Percentiles rank a stretch among this genome's conserved stretches.
phyloP scores from a whole-genome alignment of 1,284 basidiomycete species.

The Ustilago shanxiensis region DNA sequence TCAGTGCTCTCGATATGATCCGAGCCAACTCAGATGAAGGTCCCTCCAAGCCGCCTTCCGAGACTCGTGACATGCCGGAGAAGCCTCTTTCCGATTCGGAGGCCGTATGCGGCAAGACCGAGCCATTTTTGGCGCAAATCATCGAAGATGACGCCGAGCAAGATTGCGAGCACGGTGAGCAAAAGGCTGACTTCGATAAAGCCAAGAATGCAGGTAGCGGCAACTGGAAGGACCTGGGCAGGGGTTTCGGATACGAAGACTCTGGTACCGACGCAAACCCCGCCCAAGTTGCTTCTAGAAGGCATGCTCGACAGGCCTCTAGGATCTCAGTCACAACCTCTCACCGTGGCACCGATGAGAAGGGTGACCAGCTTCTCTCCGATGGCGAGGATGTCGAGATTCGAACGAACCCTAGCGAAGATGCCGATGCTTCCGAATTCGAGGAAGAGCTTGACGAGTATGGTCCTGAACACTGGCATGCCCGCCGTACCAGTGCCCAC shows the following conservation, averaged over 20 bases:
- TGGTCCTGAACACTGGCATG: constrained; percentile 36
- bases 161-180: not conserved
- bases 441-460: constrained; percentile 47
- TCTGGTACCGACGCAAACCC: not conserved
- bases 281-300: not conserved
- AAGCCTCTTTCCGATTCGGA: constrained; percentile 43
- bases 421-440: constrained; percentile 58
- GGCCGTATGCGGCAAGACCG: constrained; percentile 5
- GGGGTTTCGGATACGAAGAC: constrained; percentile 61
- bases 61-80: constrained; percentile 16
- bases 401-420: constrained; percentile 63
- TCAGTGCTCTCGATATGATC: constrained; percentile 57
- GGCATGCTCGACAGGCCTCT: constrained; percentile 37
- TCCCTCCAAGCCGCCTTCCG: constrained; percentile 27
- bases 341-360: constrained; percentile 29
- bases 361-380: constrained; percentile 19
- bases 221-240: constrained; percentile 57
- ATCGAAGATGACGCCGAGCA: constrained; percentile 32
- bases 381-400: constrained; percentile 45
- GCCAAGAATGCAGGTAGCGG: constrained; percentile 9
- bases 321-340: constrained; percentile 46
- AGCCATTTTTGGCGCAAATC: constrained; percentile 27
- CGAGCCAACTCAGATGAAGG: constrained; percentile 46
- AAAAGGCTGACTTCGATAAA: not conserved
- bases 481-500: constrained; percentile 23